Percentiles rank a stretch among this genome's conserved stretches.
These are phyloP conservation scores for Vaccinium myrtillus DNA, from an alignment of 148 eudicot species.

Conservation along the genomic window DNA sequence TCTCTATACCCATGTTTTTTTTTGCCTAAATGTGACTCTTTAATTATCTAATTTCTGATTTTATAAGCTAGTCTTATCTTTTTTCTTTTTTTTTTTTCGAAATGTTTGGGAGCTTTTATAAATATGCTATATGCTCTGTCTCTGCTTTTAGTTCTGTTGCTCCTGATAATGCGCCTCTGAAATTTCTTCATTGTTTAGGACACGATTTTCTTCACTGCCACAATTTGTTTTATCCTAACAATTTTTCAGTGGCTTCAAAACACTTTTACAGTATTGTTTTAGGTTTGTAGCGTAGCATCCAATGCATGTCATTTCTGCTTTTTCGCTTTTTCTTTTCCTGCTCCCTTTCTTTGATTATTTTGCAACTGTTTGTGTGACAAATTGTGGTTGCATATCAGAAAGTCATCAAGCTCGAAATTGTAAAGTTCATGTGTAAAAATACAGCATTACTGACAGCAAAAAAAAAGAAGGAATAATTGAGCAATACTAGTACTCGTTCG, in stretches of 20 bases:
- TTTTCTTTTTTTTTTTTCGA: not conserved
- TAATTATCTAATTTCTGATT: not conserved
- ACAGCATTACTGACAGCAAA: too few species aligned
- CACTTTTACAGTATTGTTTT: not conserved
- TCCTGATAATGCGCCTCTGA: not conserved
- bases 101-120: not conserved
- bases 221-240: not conserved
- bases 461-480: too few species aligned
- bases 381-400: not conserved
- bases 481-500: too few species aligned
- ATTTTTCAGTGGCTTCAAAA: not conserved
- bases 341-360: not conserved
- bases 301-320: slow-evolving; percentile 13
- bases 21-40: not conserved
- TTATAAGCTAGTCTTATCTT: not conserved
- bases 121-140: not conserved
- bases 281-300: slow-evolving; percentile 16
- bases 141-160: not conserved
- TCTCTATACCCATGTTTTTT: not conserved
- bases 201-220: not conserved
- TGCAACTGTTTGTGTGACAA: too few species aligned
- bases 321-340: not conserved
- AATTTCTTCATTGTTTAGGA: not conserved
- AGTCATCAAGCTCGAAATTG: not conserved
- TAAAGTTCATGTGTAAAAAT: not conserved